Conservation (phyloP, 2,329 filamentous ascomycete species). For the Fusarium subglutinans region DNA sequence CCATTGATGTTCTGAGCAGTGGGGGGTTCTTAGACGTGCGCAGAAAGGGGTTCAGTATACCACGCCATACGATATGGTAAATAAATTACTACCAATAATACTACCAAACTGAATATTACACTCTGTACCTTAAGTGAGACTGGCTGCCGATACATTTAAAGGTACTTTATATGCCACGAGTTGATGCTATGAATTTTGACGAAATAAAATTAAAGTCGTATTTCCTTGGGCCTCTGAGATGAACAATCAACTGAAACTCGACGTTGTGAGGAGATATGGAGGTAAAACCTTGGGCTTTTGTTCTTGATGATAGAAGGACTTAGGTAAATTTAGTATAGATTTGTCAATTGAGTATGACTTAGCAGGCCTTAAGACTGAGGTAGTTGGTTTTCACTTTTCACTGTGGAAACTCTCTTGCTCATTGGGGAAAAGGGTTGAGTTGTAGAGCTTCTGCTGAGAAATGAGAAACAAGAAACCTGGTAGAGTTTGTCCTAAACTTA, state of each 20-base stretch:
- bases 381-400: too few relatives aligned
- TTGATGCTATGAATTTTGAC: background rate
- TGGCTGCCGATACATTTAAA: background rate
- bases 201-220: too few relatives aligned
- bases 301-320: too few relatives aligned
- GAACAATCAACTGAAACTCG: background rate
- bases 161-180: background rate
- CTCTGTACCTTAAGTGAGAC: background rate
- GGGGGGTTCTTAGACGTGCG: conserved; percentile 13
- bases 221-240: background rate
- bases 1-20: background rate
- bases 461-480: background rate
- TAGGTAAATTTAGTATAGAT: too few relatives aligned
- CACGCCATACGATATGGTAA: conserved; percentile 15
- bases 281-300: too few relatives aligned
- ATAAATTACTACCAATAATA: background rate
- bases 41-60: conserved; percentile 9
- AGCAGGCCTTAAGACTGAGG: too few relatives aligned
- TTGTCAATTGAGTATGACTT: too few relatives aligned
- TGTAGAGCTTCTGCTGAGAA: too few relatives aligned
- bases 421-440: too few relatives aligned
- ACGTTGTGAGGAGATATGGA: too few relatives aligned
- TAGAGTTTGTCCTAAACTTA: background rate
- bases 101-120: background rate
- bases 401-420: too few relatives aligned